Percentiles rank a stretch among this genome's conserved stretches.
Evolutionary conservation across 495 filamentous ascomycete species (phyloP).

Genomic region (Durotheca rogersii): DNA sequence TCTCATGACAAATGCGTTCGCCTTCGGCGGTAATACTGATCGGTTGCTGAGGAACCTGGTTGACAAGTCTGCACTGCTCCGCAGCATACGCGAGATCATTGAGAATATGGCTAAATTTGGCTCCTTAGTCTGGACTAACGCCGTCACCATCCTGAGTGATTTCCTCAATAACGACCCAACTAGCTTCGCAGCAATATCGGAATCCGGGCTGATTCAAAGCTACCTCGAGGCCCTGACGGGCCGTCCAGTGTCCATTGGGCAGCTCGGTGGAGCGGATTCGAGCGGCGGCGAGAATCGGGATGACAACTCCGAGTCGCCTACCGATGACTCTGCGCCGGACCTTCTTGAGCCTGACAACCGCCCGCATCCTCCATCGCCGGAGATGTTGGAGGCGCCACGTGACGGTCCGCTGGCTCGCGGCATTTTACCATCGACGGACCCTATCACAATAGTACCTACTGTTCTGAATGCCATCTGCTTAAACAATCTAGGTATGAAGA

Average conservation of each 20-base stretch:
- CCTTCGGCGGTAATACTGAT: constrained; percentile 75
- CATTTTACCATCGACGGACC: constrained; percentile 80
- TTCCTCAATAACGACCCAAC: constrained; percentile 99
- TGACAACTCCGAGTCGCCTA: constrained; percentile 40
- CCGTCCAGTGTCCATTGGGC: constrained; percentile 45
- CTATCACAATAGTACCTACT: constrained; percentile 78
- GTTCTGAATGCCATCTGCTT: constrained; percentile 94
- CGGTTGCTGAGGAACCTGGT: constrained; percentile 88
- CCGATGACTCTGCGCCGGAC: constrained; percentile 41
- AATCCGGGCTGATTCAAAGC: constrained; percentile 84
- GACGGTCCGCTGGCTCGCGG: constrained; percentile 61
- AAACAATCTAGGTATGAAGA: constrained; percentile 81
- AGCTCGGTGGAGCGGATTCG: constrained; percentile 39
- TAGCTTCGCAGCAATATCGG: constrained; percentile 90
- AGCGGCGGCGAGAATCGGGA: constrained; percentile 29
- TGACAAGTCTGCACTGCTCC: constrained; percentile 82
- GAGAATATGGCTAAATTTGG: constrained; percentile 76
- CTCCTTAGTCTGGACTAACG: constrained; percentile 89
- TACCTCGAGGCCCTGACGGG: constrained; percentile 80
- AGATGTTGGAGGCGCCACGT: constrained; percentile 44
- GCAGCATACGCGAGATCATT: constrained; percentile 77
- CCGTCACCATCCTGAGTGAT: constrained; percentile 84
- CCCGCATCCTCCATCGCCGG: constrained; percentile 45
- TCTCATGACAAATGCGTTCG: constrained; percentile 76
- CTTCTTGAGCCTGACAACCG: constrained; percentile 45